phyloP scores from a whole-genome alignment of 1,284 basidiomycete genomes.

The Trichosporon ovoides region DNA sequence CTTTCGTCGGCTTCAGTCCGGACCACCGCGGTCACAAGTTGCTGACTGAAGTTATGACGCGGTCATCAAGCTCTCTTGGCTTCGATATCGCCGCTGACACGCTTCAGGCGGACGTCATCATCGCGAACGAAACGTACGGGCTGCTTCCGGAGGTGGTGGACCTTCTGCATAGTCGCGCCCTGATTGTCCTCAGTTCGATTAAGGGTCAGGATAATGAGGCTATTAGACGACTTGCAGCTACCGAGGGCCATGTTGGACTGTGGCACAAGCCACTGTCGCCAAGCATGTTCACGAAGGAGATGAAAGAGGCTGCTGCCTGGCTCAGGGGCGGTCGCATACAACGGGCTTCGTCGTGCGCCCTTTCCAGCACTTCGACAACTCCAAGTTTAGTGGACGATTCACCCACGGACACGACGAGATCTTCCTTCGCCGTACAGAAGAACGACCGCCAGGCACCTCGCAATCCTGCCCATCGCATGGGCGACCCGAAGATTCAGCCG shows the following conservation, averaged over 20 bases:
- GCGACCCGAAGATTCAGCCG: too few species aligned
- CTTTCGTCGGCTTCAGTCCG: slow-evolving; percentile 68
- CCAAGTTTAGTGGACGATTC: background rate
- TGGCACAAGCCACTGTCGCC: background rate
- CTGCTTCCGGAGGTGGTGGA: slow-evolving; percentile 54
- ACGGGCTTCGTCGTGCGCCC: too few species aligned
- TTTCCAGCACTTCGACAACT: too few species aligned
- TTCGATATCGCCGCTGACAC: slow-evolving; percentile 55
- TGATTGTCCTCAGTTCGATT: slow-evolving; percentile 50
- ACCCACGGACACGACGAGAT: too few species aligned
- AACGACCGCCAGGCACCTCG: background rate
- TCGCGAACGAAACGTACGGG: slow-evolving; percentile 69
- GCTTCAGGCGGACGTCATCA: slow-evolving; percentile 66
- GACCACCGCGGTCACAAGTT: slow-evolving; percentile 65
- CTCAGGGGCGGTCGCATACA: background rate
- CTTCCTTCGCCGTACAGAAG: too few species aligned
- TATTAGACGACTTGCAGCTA: background rate
- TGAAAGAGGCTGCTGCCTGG: background rate
- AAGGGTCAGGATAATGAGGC: slow-evolving; percentile 22
- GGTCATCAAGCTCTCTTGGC: slow-evolving; percentile 75
- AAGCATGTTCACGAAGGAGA: background rate
- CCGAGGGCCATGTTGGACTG: background rate
- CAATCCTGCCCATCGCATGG: too few species aligned
- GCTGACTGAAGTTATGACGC: slow-evolving; percentile 59
- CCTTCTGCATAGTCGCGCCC: background rate